Conservation (phyloP, 2,329 filamentous ascomycete species). For the Aspergillus sp. region DNA sequence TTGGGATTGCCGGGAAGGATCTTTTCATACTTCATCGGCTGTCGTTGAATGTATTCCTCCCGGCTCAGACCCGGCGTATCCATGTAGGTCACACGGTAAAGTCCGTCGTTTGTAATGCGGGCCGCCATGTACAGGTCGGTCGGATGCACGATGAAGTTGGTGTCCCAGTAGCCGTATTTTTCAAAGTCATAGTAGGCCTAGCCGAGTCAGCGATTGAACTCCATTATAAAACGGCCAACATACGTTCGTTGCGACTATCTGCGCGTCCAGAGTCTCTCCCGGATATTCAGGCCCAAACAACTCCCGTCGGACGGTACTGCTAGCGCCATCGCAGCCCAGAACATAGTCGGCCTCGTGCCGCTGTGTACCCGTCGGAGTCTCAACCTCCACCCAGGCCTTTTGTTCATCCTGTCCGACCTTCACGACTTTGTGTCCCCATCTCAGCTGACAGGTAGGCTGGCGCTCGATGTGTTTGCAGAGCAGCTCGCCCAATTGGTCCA, state of each 20-base stretch:
- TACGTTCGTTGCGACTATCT: slow-evolving; percentile 63
- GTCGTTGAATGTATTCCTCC: slow-evolving; percentile 54
- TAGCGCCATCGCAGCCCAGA: slow-evolving; percentile 54
- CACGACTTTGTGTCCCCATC: slow-evolving; percentile 50
- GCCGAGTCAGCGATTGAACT: not conserved
- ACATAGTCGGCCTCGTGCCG: slow-evolving; percentile 49
- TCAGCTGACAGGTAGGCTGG: slow-evolving; percentile 32
- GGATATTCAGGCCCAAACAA: slow-evolving; percentile 56
- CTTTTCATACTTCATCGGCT: slow-evolving; percentile 54
- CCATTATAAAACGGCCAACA: slow-evolving; percentile 15
- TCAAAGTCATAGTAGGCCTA: slow-evolving; percentile 62
- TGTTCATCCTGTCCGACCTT: slow-evolving; percentile 47
- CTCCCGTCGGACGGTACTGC: slow-evolving; percentile 42
- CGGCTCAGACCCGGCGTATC: slow-evolving; percentile 52
- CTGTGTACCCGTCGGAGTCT: slow-evolving; percentile 12
- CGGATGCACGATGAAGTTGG: slow-evolving; percentile 61
- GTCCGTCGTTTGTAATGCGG: slow-evolving; percentile 55
- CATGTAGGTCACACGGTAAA: slow-evolving; percentile 64
- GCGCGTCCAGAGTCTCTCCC: slow-evolving; percentile 58
- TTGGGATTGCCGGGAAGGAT: slow-evolving; percentile 61
- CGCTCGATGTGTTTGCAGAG: slow-evolving; percentile 38
- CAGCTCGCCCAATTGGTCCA: slow-evolving; percentile 44
- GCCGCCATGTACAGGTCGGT: slow-evolving; percentile 64
- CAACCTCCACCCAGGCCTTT: slow-evolving; percentile 41
- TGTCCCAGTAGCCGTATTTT: slow-evolving; percentile 31